Percentiles rank a stretch among this genome's conserved stretches.
Conservation (phyloP, 176 grass and related monocot species). For the Musa troglodytarum region DNA sequence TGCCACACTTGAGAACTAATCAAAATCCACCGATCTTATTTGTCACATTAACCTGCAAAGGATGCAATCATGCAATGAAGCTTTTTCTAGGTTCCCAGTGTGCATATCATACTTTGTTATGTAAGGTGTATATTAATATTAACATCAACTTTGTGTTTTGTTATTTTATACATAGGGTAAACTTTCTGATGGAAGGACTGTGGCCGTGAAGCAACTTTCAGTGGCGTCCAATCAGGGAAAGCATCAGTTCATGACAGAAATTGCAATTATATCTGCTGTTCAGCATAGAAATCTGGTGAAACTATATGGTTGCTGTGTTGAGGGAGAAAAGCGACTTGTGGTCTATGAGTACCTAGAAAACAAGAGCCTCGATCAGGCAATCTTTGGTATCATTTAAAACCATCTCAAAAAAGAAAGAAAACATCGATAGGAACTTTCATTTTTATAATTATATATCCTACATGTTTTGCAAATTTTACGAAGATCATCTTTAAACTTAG, state of each 20-base stretch:
- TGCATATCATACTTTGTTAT: too few species aligned
- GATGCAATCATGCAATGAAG: too few species aligned
- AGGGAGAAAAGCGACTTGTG: constrained; percentile 50
- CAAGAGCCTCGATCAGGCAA: constrained; percentile 64
- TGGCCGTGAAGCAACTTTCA: constrained; percentile 79
- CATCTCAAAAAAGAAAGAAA: not conserved
- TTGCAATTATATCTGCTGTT: constrained; percentile 67
- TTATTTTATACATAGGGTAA: constrained; percentile 47
- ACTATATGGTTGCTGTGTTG: constrained; percentile 65
- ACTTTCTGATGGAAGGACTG: constrained; percentile 52
- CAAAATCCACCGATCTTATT: too few species aligned
- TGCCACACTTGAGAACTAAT: too few species aligned
- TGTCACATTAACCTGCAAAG: too few species aligned
- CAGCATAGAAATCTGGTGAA: constrained; percentile 68
- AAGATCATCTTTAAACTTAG: too few species aligned
- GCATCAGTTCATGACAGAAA: constrained; percentile 63
- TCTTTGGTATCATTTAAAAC: constrained; percentile 44
- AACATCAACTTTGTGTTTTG: not conserved
- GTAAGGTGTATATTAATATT: not conserved
- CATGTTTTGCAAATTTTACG: too few species aligned
- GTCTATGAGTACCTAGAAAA: constrained; percentile 84
- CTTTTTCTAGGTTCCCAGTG: too few species aligned
- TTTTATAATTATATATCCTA: too few species aligned
- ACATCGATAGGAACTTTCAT: not conserved
- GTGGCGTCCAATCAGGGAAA: constrained; percentile 70